These are phyloP conservation scores for Exophiala sp. DNA, from an alignment of 2,329 filamentous ascomycete genomes.

Conservation along the genomic window DNA sequence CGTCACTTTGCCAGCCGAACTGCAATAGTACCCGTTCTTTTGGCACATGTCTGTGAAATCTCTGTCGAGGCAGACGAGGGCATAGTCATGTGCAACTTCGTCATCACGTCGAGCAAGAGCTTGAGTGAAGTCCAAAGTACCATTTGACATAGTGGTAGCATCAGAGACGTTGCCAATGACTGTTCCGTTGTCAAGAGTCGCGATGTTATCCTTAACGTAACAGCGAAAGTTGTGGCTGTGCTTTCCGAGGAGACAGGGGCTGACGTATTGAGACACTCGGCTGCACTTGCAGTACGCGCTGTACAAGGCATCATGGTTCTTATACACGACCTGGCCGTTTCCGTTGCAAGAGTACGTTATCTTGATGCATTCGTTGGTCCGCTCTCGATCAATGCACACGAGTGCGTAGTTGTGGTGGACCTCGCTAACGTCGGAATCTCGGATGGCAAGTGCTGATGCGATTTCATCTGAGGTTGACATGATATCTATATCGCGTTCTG, in stretches of 20 bases:
- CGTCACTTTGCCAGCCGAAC: too few relatives aligned
- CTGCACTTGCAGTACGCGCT: background rate
- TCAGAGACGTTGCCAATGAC: background rate
- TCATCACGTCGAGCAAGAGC: background rate
- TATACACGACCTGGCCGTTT: background rate
- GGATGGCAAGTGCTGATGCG: background rate
- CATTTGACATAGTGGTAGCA: slow-evolving; percentile 1
- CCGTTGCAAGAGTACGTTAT: background rate
- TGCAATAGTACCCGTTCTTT: too few relatives aligned
- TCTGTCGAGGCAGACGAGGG: too few relatives aligned
- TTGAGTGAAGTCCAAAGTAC: background rate
- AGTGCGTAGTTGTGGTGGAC: background rate
- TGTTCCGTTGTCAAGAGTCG: background rate
- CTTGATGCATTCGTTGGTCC: background rate
- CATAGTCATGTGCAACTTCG: too few relatives aligned
- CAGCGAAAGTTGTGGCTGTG: background rate
- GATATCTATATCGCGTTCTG: too few relatives aligned
- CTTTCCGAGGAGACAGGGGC: background rate
- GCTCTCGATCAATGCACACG: background rate
- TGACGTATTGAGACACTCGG: background rate
- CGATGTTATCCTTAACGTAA: background rate
- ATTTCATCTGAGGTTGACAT: too few relatives aligned
- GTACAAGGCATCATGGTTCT: background rate
- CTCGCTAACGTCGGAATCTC: background rate
- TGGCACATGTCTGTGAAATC: too few relatives aligned